These are phyloP conservation scores for Parathielavia hyrcaniae DNA, from an alignment of 495 filamentous ascomycete species.

Conservation along the genomic window DNA sequence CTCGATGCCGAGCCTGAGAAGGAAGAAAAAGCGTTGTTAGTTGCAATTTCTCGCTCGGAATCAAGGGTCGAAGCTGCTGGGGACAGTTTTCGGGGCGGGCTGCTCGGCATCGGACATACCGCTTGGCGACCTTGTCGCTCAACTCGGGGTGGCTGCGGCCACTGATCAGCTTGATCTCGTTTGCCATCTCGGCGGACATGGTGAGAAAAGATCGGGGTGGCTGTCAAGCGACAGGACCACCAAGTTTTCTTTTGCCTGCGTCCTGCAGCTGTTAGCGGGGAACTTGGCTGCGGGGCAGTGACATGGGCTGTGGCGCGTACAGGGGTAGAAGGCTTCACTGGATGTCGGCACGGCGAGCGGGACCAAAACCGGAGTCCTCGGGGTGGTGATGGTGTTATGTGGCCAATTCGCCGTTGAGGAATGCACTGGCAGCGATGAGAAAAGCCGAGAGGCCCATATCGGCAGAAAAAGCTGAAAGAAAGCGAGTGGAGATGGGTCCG, in stretches of 20 bases:
- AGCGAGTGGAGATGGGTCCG: slow-evolving; percentile 29
- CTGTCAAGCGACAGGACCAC: slow-evolving; percentile 22
- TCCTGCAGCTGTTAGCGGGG: slow-evolving; percentile 29
- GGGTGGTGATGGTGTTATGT: neutral
- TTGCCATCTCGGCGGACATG: slow-evolving; percentile 52
- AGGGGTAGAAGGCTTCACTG: neutral
- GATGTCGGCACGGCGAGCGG: neutral
- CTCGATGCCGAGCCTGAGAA: slow-evolving; percentile 79
- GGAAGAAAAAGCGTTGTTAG: slow-evolving; percentile 1
- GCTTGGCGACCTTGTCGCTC: slow-evolving; percentile 81
- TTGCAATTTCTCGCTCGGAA: no score
- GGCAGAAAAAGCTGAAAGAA: slow-evolving; percentile 33
- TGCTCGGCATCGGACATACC: slow-evolving; percentile 47
- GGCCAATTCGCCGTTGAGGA: slow-evolving; percentile 5
- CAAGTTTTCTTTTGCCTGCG: slow-evolving; percentile 18
- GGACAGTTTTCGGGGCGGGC: no score
- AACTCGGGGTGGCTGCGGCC: slow-evolving; percentile 93
- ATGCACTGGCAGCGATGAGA: slow-evolving; percentile 12
- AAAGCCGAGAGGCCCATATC: slow-evolving; percentile 16
- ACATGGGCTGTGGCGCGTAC: slow-evolving; percentile 13
- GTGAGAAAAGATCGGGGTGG: slow-evolving; percentile 19
- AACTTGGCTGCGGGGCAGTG: slow-evolving; percentile 22
- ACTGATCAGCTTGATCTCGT: slow-evolving; percentile 94
- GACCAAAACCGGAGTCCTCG: neutral
- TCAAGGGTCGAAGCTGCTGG: no score